Base-by-base conservation (phyloP, 225 moss, liverwort and hornwort species). In the Pseudoscleropodium purum region DNA sequence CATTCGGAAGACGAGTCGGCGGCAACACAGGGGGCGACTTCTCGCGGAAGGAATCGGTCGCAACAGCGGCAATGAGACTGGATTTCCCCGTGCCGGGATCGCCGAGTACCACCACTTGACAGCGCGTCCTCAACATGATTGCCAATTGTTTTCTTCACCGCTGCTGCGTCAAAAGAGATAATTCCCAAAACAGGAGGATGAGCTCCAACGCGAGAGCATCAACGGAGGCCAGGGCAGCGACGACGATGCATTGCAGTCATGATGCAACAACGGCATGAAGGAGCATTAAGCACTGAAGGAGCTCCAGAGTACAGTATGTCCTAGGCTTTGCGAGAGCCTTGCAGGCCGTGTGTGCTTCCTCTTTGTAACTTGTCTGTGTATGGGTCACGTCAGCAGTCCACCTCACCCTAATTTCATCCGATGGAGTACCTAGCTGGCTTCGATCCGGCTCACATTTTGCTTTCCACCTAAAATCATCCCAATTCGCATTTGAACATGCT, bases 51-150 rank as follows among this genome's bases (percentile, higher is more conserved):
- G 95, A 96, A 88, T 98, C 95, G 27, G 95, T 96, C 39, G 96
- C 96, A 57, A 96, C 95, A 64, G 95, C 94, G 63, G 94, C 94
- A 81, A 96, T 95, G 88, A 97, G 96, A 87, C 97, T 98, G 84
- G 97, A 96, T 92, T 98, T 97, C 57, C 98, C 97, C 14, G 97
- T 97, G 85, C 97, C 97, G 77, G 90, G 68, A 82, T 97, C 96
- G 49, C 97, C 98, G 39, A 97, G 86, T 15, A 98, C 98, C 92
- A 97, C 95, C 83, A 97, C 98, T 93, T 94, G 92, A 94, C 96
- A 92, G 72, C 95, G 86, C 75, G 89, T 74, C 90, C 94, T 92
- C 87, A 90, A 87, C 94, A 93, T 91, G 56, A 36, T 79, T 63
- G 72, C 84, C 39, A 51, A 17, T 25, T 81, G 57, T 26, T 68